Evolutionary conservation across 805 yeast genomes (phyloP), one percentile per base, ranked within the genome.

Genomic region (Nakazawaea populi): DNA sequence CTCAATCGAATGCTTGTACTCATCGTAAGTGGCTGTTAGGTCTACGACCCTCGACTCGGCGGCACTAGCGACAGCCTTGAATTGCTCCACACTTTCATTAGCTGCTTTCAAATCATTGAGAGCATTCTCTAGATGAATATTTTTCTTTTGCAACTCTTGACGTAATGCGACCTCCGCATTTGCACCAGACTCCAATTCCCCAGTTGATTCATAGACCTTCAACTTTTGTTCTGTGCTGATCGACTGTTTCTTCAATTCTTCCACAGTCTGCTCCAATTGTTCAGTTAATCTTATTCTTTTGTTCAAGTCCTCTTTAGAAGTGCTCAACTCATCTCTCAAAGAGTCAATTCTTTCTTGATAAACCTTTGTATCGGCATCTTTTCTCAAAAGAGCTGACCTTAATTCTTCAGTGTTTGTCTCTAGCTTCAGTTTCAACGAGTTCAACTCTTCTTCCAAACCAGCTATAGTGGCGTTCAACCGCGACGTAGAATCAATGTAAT

Each of bases 1-100:
- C 12, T 47, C 52, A 14, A 45, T n/a, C 3, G 48, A 32, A n/a
- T 35, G 10, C 34, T 73, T 76, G 55, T 65, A 75, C 44, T 65
- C 65, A 46, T 76, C 88, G 60, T 76, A 85, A 1, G 83, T 70
- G 24, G 69, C 68, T 31, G 79, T 81, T 53, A 87, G 69, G 44
- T 74, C 71, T 38, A 69, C 65, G 38, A 88, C 70, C 5, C 90
- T 81, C 48, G 77, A 79, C 60, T 88, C 95, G 4, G 89, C 80
- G 11, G 86, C 80, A 47, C 67, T 66, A 0, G 90, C 82, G 40
- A 88, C 74, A n/a, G 69, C 70, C 51, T 82, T 79, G 61, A 83
- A 78, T 56, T 85, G 83, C n/a, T 73, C 73, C 8, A 79, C 74
- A 58, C 76, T 81, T n/a, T 76, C 70, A 55, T 78, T 77, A 0